These are phyloP conservation scores for Colletotrichum chrysophilum DNA, from an alignment of 2,329 filamentous ascomycete species.

Conservation along the genomic window DNA sequence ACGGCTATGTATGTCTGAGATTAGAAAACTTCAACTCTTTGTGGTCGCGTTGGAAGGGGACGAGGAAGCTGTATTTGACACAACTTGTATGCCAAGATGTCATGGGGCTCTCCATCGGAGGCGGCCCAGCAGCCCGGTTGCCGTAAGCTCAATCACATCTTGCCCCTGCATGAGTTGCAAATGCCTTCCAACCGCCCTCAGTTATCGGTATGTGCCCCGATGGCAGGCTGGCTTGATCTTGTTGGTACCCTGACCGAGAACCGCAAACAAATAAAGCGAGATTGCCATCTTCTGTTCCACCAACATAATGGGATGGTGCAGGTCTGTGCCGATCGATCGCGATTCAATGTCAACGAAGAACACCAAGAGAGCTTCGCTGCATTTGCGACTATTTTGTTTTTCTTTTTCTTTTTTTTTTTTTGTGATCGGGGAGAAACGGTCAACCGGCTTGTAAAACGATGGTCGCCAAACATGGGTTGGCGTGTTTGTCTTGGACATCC, in stretches of 20 bases:
- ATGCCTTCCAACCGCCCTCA: neutral
- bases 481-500: neutral
- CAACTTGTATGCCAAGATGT: neutral
- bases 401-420: too few relatives aligned
- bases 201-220: neutral
- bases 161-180: neutral
- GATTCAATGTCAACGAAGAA: too few relatives aligned
- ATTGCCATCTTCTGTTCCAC: neutral
- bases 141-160: neutral
- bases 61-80: neutral
- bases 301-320: too few relatives aligned
- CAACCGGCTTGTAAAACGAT: neutral
- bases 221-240: neutral
- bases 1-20: neutral
- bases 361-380: too few relatives aligned
- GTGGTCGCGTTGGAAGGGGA: neutral
- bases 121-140: neutral
- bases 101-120: neutral
- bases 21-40: accelerated
- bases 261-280: neutral
- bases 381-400: too few relatives aligned
- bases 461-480: neutral
- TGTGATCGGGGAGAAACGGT: neutral
- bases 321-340: too few relatives aligned
- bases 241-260: neutral